Evolutionary conservation across 306 rosid genomes (phyloP).

Genomic region (Trichosanthes cucumerina): DNA sequence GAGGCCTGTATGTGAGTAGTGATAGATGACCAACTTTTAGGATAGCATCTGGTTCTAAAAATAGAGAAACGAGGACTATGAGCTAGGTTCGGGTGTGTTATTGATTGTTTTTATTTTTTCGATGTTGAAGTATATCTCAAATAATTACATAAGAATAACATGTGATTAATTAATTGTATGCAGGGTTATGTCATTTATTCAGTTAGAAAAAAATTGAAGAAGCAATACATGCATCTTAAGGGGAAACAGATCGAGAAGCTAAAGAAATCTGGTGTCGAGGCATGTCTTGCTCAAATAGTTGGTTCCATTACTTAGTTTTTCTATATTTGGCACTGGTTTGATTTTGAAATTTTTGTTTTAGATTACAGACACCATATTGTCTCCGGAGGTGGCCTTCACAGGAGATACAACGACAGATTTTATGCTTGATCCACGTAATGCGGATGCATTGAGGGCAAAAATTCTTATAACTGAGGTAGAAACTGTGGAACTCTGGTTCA

Average conservation of each 20-base stretch:
- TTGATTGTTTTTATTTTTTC: background rate
- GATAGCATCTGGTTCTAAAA: background rate
- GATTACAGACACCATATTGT: conserved; percentile 74
- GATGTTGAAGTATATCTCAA: background rate
- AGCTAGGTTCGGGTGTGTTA: background rate
- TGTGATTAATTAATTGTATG: background rate
- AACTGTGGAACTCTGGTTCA: background rate
- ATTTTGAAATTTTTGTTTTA: conserved; percentile 25
- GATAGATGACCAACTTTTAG: background rate
- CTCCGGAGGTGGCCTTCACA: conserved; percentile 94
- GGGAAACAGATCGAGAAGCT: conserved; percentile 93
- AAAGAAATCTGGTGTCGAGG: conserved; percentile 90
- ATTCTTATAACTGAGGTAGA: conserved; percentile 92
- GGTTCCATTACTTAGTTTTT: conserved; percentile 8
- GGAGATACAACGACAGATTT: conserved; percentile 87
- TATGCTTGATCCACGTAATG: conserved; percentile 84
- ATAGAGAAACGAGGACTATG: background rate
- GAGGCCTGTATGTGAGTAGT: background rate
- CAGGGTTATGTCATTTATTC: conserved; percentile 94
- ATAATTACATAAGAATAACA: background rate
- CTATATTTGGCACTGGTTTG: conserved; percentile 10
- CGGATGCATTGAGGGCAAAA: conserved; percentile 97
- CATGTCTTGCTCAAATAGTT: conserved; percentile 24
- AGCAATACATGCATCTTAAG: conserved; percentile 71
- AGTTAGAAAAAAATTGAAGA: conserved; percentile 84